Base-by-base conservation (phyloP, 352 stramenopile species). In the Pythium dissotocum region DNA sequence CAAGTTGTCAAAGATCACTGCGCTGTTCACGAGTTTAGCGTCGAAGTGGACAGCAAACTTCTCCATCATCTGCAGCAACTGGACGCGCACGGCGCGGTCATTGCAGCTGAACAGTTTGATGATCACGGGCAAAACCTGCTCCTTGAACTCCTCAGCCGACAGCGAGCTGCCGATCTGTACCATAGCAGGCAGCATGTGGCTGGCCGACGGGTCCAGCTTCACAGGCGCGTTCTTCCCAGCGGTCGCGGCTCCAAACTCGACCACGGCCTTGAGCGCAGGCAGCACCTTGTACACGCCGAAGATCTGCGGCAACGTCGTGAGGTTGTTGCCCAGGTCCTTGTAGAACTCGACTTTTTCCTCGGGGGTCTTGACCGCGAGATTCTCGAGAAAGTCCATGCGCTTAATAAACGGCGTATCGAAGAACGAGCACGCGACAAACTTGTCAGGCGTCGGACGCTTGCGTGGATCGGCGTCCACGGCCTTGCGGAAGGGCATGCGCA, bases 321-420 rank as follows among this genome's bases (percentile, higher is more conserved):
- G 35, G 51, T 90, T 83, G n/a, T 82, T 77, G 35, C 82, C 77
- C 21, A 99, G 77, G 54, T 96, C 94, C 79, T 98, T 97, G 80
- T 98, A 97, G 69, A 98, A 98, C 35, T 83, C 81, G 40, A 97
- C 89, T 65, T 98, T 98, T 69, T 98, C 91, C 55, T 98, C 93
- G 0, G 93, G 82, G 0, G 90, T 94, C 76, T 98, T 98, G 42
- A 98, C 79, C 6, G 88, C 80, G 32, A 98, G 78, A 73, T 98
- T 96, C 70, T 98, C 90, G 24, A 99, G 65, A 73, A 98, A 97
- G 54, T 91, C 78, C 84, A 98, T 94, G n/a, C 93, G 82, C 64
- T 93, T 94, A 69, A 98, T 93, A 66, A 98, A 98, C 14, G 90
- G 77, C 59, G 93, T 97, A 61, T 97, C 87, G 74, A 98, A 98